Evolutionary conservation across 176 grass and related monocot species (phyloP).

Genomic region (Puccinellia tenuiflora): DNA sequence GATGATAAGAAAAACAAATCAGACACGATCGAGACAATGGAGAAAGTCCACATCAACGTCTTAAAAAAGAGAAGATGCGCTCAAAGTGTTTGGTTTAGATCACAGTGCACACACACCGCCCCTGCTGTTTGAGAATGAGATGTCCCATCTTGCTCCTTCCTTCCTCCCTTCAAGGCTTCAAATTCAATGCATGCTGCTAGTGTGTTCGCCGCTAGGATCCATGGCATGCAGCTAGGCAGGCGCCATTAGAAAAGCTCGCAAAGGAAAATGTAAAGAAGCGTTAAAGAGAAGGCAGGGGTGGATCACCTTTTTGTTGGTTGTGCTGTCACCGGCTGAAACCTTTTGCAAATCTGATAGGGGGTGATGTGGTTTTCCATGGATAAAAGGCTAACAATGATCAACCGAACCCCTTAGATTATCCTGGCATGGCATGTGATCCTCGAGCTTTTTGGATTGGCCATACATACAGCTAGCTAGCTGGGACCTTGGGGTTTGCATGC

Average conservation of each 20-base stretch:
- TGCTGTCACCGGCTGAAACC: slow-evolving; percentile 18
- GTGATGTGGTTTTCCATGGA: slow-evolving; percentile 11
- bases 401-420: slow-evolving; percentile 18
- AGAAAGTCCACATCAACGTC: slow-evolving; percentile 14
- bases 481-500: slow-evolving; percentile 30
- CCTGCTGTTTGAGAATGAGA: slow-evolving; percentile 20
- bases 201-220: slow-evolving; percentile 21
- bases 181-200: not conserved
- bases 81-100: slow-evolving; percentile 16
- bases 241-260: slow-evolving; percentile 24
- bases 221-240: slow-evolving; percentile 15
- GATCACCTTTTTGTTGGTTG: slow-evolving; percentile 44
- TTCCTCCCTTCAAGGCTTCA: no score
- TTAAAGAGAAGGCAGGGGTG: not conserved
- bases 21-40: not conserved
- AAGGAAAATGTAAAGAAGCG: slow-evolving; percentile 25
- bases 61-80: slow-evolving; percentile 15
- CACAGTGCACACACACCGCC: not conserved
- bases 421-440: slow-evolving; percentile 24
- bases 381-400: slow-evolving; percentile 32
- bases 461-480: not conserved
- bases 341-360: slow-evolving; percentile 7
- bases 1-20: not conserved
- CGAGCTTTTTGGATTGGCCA: slow-evolving; percentile 9
- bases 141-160: slow-evolving; percentile 18